These are phyloP conservation scores for Lachnellula subtilissima DNA, from an alignment of 2,329 filamentous ascomycete genomes.

Conservation along the genomic window DNA sequence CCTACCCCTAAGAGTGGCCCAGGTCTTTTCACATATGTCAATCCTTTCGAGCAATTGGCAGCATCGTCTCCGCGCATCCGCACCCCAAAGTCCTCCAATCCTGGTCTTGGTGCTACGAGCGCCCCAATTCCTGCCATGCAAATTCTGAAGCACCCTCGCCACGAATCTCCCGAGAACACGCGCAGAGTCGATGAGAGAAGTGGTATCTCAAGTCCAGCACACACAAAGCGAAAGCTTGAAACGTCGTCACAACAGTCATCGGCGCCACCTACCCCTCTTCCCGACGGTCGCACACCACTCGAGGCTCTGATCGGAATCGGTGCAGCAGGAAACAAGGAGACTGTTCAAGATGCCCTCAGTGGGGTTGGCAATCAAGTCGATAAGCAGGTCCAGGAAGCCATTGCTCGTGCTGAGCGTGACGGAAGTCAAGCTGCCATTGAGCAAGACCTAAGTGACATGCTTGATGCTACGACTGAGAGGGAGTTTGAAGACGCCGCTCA, in stretches of 20 bases:
- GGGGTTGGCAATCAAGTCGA: constrained; percentile 58
- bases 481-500: constrained; percentile 50
- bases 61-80: constrained; percentile 59
- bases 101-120: constrained; percentile 36
- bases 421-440: constrained; percentile 45
- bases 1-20: constrained; percentile 17
- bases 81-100: constrained; percentile 41
- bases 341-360: constrained; percentile 65
- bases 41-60: constrained; percentile 66
- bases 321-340: constrained; percentile 47
- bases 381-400: constrained; percentile 57
- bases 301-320: constrained; percentile 31
- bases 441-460: constrained; percentile 45
- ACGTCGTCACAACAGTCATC: constrained; percentile 20
- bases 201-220: constrained; percentile 22
- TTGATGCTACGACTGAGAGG: constrained; percentile 47
- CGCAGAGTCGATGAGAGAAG: constrained; percentile 28
- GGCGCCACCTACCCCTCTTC: constrained; percentile 24
- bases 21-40: constrained; percentile 61
- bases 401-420: constrained; percentile 47
- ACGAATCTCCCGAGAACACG: constrained; percentile 26
- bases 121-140: constrained; percentile 25
- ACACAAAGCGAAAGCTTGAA: constrained; percentile 28
- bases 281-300: constrained; percentile 35
- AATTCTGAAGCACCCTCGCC: constrained; percentile 31